Conservation (phyloP, 805 yeast genomes). For the Yamadazyma ubonensis region DNA sequence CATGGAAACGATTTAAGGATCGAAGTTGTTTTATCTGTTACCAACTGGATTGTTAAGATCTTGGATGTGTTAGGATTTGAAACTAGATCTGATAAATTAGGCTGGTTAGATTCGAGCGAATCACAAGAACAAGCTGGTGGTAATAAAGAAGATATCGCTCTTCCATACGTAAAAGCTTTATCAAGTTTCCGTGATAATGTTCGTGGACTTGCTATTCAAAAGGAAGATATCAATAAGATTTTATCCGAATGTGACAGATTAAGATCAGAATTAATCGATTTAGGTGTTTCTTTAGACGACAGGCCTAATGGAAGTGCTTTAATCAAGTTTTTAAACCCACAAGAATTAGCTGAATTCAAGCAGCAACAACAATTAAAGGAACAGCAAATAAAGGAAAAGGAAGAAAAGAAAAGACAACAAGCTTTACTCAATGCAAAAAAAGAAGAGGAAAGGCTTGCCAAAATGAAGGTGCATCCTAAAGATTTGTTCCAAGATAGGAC, state of each 20-base stretch:
- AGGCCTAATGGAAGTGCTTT: conserved; percentile 79
- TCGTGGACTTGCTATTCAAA: conserved; percentile 67
- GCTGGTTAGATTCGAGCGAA: conserved; percentile 61
- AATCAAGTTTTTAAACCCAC: conserved; percentile 71
- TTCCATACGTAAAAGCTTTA: conserved; percentile 79
- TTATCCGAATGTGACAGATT: conserved; percentile 72
- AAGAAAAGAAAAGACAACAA: conserved; percentile 56
- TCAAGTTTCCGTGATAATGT: conserved; percentile 81
- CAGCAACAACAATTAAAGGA: conserved; percentile 60
- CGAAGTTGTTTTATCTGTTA: conserved; percentile 64
- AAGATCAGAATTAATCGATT: conserved; percentile 65
- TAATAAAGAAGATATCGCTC: conserved; percentile 59
- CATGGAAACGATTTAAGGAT: conserved; percentile 50
- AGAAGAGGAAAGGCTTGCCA: conserved; percentile 60
- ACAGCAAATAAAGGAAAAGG: conserved; percentile 56
- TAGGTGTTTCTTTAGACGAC: conserved; percentile 88
- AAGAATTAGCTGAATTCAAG: conserved; percentile 66
- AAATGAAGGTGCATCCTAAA: conserved; percentile 65
- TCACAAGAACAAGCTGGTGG: conserved; percentile 16
- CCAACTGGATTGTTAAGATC: conserved; percentile 69
- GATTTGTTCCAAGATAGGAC: conserved; percentile 67
- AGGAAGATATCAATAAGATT: conserved; percentile 50
- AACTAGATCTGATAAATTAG: conserved; percentile 64
- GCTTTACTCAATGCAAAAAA: conserved; percentile 54
- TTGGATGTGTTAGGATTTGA: conserved; percentile 75